Evolutionary conservation across 2,329 filamentous ascomycete genomes (phyloP).

Genomic region (Neurospora crassa): DNA sequence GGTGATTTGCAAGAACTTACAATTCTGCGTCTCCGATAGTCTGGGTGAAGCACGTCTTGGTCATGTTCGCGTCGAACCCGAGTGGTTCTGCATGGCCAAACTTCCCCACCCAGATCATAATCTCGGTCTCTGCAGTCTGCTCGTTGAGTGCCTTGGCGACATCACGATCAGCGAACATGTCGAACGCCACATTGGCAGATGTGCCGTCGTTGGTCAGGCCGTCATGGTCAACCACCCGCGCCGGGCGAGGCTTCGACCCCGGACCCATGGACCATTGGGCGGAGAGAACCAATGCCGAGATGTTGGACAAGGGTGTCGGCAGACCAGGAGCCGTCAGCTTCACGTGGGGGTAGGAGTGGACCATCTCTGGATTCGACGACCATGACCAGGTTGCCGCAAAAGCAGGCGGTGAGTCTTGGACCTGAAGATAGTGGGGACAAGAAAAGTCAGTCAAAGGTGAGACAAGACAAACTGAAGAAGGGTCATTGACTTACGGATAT

Average conservation of each 20-base stretch:
- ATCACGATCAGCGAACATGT: constrained; percentile 24
- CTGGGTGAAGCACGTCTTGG: constrained; percentile 17
- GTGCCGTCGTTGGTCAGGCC: constrained; percentile 16
- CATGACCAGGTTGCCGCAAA: constrained; percentile 26
- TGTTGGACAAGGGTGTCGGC: constrained; percentile 20
- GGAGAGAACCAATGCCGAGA: constrained; percentile 19
- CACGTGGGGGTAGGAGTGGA: constrained; percentile 26
- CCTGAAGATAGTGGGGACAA: constrained; percentile 8
- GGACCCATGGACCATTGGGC: constrained; percentile 22
- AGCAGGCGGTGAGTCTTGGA: constrained; percentile 19
- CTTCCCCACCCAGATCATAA: constrained; percentile 25
- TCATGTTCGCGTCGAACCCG: constrained; percentile 13
- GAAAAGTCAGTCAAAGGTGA: background rate
- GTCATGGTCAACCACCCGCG: constrained; percentile 14
- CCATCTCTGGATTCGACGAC: constrained; percentile 17
- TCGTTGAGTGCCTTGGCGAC: constrained; percentile 17
- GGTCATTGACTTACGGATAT: constrained; percentile 18
- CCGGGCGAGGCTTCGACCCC: constrained; percentile 16
- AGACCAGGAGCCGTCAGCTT: constrained; percentile 20
- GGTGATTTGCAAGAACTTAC: constrained; percentile 13
- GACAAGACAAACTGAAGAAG: background rate
- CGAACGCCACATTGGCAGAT: constrained; percentile 24
- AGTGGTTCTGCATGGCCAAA: constrained; percentile 21
- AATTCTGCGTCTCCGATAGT: constrained; percentile 19
- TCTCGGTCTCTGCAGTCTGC: constrained; percentile 21